Percentiles rank a stretch among this genome's conserved stretches.
Conservation (phyloP, 345 rosid species). For the Heritiera fomes region DNA sequence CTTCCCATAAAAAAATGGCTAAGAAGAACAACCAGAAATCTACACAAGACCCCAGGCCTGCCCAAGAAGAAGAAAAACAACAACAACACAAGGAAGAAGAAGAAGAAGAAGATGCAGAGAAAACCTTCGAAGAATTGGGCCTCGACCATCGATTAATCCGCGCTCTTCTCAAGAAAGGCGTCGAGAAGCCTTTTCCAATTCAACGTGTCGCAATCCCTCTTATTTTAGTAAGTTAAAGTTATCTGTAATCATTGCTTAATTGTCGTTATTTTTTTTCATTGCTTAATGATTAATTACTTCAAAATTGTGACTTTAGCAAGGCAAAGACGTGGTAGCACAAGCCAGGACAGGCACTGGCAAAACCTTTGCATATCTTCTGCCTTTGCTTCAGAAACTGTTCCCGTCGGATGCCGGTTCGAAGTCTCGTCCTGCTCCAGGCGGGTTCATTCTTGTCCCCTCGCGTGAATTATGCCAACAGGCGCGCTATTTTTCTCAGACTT, state of each 20-base stretch:
- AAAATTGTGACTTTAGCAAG: conserved; percentile 47
- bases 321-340: conserved; percentile 88
- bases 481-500: neutral
- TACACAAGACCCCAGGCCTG: conserved; percentile 17
- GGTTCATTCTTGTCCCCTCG: conserved; percentile 76
- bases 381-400: conserved; percentile 83
- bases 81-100: conserved; percentile 14
- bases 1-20: neutral
- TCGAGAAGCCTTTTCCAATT: conserved; percentile 74
- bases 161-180: conserved; percentile 69
- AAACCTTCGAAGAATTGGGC: conserved; percentile 76
- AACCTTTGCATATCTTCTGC: conserved; percentile 83
- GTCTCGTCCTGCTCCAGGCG: conserved; percentile 66
- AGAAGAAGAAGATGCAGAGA: conserved; percentile 40
- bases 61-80: conserved; percentile 25
- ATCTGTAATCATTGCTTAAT: neutral
- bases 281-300: neutral
- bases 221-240: conserved; percentile 48
- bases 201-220: conserved; percentile 68
- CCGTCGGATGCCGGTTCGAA: conserved; percentile 38
- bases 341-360: conserved; percentile 94
- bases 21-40: conserved; percentile 13
- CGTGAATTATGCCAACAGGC: conserved; percentile 88
- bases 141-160: conserved; percentile 76
- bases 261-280: neutral